A percentile compares a stretch with the other conserved stretches of the same genome.
phyloP scores from a whole-genome alignment of 129 eudicot species.

The Flaveria ramosissima region DNA sequence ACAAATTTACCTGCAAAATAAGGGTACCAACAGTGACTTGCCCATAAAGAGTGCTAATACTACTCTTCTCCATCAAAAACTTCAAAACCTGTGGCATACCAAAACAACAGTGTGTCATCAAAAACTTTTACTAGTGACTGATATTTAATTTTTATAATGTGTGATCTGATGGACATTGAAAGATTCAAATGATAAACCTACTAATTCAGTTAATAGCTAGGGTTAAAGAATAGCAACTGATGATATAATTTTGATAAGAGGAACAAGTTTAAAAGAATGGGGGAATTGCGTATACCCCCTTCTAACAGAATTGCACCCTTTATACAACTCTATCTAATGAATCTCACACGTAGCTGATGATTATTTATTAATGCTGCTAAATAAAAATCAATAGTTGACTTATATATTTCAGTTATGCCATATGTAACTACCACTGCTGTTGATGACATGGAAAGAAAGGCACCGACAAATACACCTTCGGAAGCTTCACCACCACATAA shows the following conservation, averaged over 20 bases:
- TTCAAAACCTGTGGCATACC: conserved; percentile 60
- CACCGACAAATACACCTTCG: conserved; percentile 92
- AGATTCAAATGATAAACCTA: background rate
- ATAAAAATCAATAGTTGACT: conserved; percentile 3
- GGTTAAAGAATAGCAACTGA: background rate
- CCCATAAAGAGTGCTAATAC: conserved; percentile 70
- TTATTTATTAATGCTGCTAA: background rate
- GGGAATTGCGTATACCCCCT: too few relatives aligned
- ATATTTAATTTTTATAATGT: background rate
- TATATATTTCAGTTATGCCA: conserved; percentile 5
- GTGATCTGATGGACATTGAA: background rate
- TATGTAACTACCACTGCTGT: conserved; percentile 78
- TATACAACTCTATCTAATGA: background rate
- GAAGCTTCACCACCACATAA: conserved; percentile 85
- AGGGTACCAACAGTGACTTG: conserved; percentile 94
- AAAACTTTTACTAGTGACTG: background rate
- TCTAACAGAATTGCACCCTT: background rate
- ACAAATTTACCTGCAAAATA: conserved; percentile 62
- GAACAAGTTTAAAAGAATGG: background rate
- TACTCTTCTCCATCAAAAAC: conserved; percentile 85
- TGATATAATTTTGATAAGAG: background rate
- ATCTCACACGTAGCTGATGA: background rate
- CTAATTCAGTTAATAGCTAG: background rate
- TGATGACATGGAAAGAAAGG: conserved; percentile 90
- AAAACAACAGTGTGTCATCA: conserved; percentile 26